Evolutionary conservation across 805 yeast genomes (phyloP).

Genomic region (Kodamaea hsintzibuensis): DNA sequence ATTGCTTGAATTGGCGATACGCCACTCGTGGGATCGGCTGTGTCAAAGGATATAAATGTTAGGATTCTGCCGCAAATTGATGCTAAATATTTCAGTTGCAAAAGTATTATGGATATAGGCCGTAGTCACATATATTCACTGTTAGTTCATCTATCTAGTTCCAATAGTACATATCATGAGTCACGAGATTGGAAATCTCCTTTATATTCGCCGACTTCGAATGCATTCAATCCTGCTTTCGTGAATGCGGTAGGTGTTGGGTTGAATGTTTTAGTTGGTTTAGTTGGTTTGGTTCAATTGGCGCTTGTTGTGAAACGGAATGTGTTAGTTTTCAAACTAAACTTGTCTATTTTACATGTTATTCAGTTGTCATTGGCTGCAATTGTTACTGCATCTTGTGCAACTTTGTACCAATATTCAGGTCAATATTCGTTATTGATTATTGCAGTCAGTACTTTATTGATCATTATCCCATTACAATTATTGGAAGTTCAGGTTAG

Average conservation of each 20-base stretch:
- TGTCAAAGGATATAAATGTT: not conserved
- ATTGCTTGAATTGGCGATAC: not conserved
- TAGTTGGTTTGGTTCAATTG: conserved; percentile 16
- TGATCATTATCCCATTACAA: conserved; percentile 22
- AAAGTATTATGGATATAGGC: not conserved
- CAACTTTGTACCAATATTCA: not conserved
- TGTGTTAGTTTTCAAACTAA: conserved; percentile 14
- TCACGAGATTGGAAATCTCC: not conserved
- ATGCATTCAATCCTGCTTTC: conserved; percentile 27
- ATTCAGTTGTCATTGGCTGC: not conserved
- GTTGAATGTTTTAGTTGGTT: conserved; percentile 13
- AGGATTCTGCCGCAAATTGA: not conserved
- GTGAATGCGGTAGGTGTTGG: conserved; percentile 15
- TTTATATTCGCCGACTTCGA: conserved; percentile 8
- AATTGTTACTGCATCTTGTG: not conserved
- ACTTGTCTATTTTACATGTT: conserved; percentile 8
- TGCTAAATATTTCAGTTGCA: not conserved
- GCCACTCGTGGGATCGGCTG: not conserved
- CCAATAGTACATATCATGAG: not conserved
- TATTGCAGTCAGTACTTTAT: conserved; percentile 1
- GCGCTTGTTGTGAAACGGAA: conserved; percentile 16
- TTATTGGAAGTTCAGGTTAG: conserved; percentile 23
- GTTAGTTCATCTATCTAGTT: not conserved
- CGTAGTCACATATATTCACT: not conserved
- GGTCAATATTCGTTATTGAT: conserved; percentile 1